These are phyloP conservation scores for Gossypium herbaceum DNA, from an alignment of 345 rosid species.

Conservation along the genomic window DNA sequence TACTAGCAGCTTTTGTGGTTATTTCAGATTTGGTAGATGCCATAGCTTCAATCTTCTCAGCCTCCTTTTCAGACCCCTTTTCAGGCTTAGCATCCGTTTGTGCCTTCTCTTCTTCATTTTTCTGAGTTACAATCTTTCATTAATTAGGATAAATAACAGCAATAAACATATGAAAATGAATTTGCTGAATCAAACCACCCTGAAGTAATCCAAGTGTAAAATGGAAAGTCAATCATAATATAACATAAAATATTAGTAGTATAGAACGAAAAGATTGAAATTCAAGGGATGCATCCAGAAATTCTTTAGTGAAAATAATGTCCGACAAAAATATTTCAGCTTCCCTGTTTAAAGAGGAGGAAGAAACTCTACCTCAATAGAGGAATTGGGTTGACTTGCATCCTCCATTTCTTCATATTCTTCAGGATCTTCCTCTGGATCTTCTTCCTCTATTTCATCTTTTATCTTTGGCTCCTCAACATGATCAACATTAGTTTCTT, in stretches of 20 bases:
- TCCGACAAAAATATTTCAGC: neutral
- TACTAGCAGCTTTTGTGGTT: slow-evolving; percentile 28
- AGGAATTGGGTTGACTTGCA: slow-evolving; percentile 32
- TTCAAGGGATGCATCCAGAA: neutral
- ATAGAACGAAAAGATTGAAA: neutral
- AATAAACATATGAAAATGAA: neutral
- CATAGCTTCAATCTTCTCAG: slow-evolving; percentile 30
- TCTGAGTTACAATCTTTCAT: slow-evolving; percentile 22
- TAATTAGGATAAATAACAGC: neutral
- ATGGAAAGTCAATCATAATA: neutral
- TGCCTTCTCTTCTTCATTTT: slow-evolving; percentile 38
- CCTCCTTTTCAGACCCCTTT: slow-evolving; percentile 24
- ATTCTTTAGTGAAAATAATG: neutral
- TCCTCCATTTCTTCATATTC: slow-evolving; percentile 55
- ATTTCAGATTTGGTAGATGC: slow-evolving; percentile 30
- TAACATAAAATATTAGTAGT: neutral
- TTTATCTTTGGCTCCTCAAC: slow-evolving; percentile 38
- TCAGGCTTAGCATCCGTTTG: slow-evolving; percentile 34
- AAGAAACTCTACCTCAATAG: slow-evolving; percentile 47
- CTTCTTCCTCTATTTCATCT: slow-evolving; percentile 30
- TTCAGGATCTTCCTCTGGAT: slow-evolving; percentile 71
- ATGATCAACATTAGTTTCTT: slow-evolving; percentile 29
- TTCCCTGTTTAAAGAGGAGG: slow-evolving; percentile 7
- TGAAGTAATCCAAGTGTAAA: neutral
- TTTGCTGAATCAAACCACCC: neutral